Percentiles rank a stretch among this genome's conserved stretches.
phyloP scores from a whole-genome alignment of 2,329 filamentous ascomycete species.

The Geosmithia morbida region DNA sequence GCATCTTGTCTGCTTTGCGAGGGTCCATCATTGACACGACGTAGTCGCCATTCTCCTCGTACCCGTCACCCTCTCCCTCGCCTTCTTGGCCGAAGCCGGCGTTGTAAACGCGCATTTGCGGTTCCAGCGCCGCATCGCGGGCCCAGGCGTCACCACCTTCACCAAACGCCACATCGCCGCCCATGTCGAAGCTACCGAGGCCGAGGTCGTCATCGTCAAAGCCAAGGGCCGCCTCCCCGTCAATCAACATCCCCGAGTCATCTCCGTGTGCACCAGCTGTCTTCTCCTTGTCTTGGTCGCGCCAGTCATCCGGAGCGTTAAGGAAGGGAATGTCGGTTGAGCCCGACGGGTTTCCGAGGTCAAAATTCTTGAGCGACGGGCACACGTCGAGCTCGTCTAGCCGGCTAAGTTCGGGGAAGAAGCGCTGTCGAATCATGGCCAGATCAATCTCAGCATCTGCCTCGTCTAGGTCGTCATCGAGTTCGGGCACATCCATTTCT shows the following conservation, averaged over 20 bases:
- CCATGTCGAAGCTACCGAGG: slow-evolving; percentile 57
- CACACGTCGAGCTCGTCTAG: slow-evolving; percentile 86
- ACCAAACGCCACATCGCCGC: slow-evolving; percentile 70
- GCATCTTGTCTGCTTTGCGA: slow-evolving; percentile 49
- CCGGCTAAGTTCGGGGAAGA: slow-evolving; percentile 67
- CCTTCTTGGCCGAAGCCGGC: slow-evolving; percentile 35
- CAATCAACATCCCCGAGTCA: slow-evolving; percentile 68
- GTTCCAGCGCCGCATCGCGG: slow-evolving; percentile 71
- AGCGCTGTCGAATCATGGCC: slow-evolving; percentile 55
- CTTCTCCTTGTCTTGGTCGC: slow-evolving; percentile 51
- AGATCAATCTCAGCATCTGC: slow-evolving; percentile 61
- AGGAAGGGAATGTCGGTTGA: slow-evolving; percentile 85
- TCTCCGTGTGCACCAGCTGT: slow-evolving; percentile 41
- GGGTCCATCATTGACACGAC: slow-evolving; percentile 63
- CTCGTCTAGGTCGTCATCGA: slow-evolving; percentile 33
- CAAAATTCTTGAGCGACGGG: slow-evolving; percentile 86
- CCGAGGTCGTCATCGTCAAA: slow-evolving; percentile 59
- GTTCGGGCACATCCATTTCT: slow-evolving; percentile 1
- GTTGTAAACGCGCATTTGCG: slow-evolving; percentile 70
- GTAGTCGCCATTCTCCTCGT: slow-evolving; percentile 52
- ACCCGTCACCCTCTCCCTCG: slow-evolving; percentile 20
- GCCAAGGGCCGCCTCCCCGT: slow-evolving; percentile 71
- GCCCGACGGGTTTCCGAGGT: slow-evolving; percentile 73
- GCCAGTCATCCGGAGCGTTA: slow-evolving; percentile 78
- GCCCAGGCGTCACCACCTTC: slow-evolving; percentile 96